Evolutionary conservation across 768 basidiomycete genomes (phyloP), one percentile per base, ranked within the genome.

Genomic region (Russula sp.): DNA sequence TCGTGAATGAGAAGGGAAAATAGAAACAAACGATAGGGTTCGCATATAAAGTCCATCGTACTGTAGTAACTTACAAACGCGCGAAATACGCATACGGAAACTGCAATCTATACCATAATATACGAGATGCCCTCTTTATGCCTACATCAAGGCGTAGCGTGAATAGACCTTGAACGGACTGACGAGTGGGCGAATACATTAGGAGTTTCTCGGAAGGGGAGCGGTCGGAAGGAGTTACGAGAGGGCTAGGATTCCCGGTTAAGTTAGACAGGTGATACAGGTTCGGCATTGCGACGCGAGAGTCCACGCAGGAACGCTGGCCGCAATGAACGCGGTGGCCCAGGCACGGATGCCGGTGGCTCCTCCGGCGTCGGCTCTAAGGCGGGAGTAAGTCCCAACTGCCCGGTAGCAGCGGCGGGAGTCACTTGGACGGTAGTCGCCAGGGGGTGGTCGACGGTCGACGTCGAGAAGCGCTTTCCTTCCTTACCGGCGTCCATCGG

Each of bases 401-500:
- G 34, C n/a, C 44, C 48, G 5, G 59, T 22, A 26, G 28, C 22
- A 32, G 59, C 18, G 4, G 49, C 28, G 26, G 51, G 58, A 9
- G 61, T 7, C 14, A 48, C 24, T 3, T 46, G 24, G 24, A 26
- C 18, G 1, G 52, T 0, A 5, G 44, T 30, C 3, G 36, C 56
- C 26, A 62, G 24, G 4, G 56, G 60, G 50, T 68, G 61, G 36
- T 68, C 67, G 14, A 67, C 26, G 10, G 68, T 69, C 49, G 68
- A 69, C 9, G 68, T 69, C 52, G 68, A 69, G 32, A 66, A 34
- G 14, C 68, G 68, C 30, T 69, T 69, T n/a, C 53, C 63, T 16
- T 61, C 67, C 36, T 69, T 67, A n/a, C 59, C 40, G 14, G 49
- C 53, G 11, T 67, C 68, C 34, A 44, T 36, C 3, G 30, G 40